phyloP scores from a whole-genome alignment of 2,329 filamentous ascomycete species.

The Corynespora cassiicola region DNA sequence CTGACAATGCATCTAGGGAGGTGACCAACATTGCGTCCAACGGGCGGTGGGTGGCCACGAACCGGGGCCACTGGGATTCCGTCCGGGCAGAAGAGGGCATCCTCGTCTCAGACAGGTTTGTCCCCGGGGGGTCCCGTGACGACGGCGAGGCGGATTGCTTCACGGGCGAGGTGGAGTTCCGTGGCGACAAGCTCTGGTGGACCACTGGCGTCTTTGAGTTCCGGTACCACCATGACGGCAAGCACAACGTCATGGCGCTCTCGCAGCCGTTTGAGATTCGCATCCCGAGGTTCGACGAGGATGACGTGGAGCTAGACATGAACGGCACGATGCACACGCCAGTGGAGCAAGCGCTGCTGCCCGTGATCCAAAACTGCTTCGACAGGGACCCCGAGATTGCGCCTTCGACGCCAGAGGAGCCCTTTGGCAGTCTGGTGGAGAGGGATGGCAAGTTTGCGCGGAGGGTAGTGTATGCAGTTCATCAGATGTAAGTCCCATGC shows the following conservation, averaged over 20 bases:
- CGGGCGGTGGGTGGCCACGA: constrained; percentile 88
- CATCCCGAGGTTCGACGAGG: constrained; percentile 81
- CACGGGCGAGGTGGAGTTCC: constrained; percentile 83
- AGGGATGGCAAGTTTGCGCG: constrained; percentile 87
- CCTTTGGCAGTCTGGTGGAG: constrained; percentile 85
- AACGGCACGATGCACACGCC: constrained; percentile 69
- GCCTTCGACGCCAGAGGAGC: constrained; percentile 77
- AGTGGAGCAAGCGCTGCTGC: constrained; percentile 79
- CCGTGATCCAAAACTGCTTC: constrained; percentile 88
- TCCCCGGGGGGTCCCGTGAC: constrained; percentile 52
- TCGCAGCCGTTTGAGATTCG: constrained; percentile 92
- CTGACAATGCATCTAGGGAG: constrained; percentile 87
- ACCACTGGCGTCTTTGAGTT: constrained; percentile 96
- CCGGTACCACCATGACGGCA: constrained; percentile 92
- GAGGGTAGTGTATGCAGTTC: constrained; percentile 90
- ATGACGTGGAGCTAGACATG: constrained; percentile 66
- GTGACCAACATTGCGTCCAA: constrained; percentile 83
- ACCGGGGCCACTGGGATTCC: constrained; percentile 76
- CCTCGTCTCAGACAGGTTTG: constrained; percentile 69
- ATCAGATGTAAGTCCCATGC: constrained; percentile 76
- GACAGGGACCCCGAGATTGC: constrained; percentile 92
- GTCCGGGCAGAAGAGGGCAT: constrained; percentile 79
- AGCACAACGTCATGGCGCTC: constrained; percentile 92
- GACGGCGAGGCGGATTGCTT: constrained; percentile 66
- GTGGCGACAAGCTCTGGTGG: constrained; percentile 97